A percentile compares a stretch with the other conserved stretches of the same genome.
Evolutionary conservation across 192 early-diverging fungal species (phyloP).

Genomic region (Coemansia erecta): DNA sequence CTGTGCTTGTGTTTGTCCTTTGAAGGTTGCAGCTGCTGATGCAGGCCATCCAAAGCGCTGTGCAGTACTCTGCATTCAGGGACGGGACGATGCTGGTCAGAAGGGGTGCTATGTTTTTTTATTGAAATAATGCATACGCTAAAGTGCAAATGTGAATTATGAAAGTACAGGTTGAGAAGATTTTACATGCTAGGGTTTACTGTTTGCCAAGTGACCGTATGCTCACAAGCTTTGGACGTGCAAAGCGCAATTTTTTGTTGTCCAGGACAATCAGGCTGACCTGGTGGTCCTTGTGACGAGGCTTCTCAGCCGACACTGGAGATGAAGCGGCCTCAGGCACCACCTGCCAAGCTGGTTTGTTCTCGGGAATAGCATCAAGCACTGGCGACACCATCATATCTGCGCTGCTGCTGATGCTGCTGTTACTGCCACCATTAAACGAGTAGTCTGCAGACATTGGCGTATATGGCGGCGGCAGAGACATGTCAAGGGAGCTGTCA

Average conservation of each 20-base stretch:
- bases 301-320: slow-evolving; percentile 3
- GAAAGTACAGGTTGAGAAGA: too few species aligned
- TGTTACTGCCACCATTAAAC: neutral
- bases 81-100: too few species aligned
- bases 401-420: neutral
- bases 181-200: neutral
- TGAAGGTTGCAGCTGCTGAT: too few species aligned
- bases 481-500: neutral
- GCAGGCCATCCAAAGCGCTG: too few species aligned
- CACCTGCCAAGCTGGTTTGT: neutral
- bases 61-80: too few species aligned
- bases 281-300: neutral
- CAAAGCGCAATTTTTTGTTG: slow-evolving; percentile 40
- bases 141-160: too few species aligned
- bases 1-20: too few species aligned
- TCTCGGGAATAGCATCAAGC: neutral
- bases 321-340: neutral
- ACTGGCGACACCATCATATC: neutral
- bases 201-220: slow-evolving; percentile 14
- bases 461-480: too few species aligned
- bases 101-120: too few species aligned
- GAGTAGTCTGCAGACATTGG: neutral
- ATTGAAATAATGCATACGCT: too few species aligned
- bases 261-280: slow-evolving; percentile 31
- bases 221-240: slow-evolving; percentile 39